Evolutionary conservation across 371 early-diverging fungal genomes (phyloP), one percentile per base, ranked within the genome.

Genomic region (Synchytrium microbalum): DNA sequence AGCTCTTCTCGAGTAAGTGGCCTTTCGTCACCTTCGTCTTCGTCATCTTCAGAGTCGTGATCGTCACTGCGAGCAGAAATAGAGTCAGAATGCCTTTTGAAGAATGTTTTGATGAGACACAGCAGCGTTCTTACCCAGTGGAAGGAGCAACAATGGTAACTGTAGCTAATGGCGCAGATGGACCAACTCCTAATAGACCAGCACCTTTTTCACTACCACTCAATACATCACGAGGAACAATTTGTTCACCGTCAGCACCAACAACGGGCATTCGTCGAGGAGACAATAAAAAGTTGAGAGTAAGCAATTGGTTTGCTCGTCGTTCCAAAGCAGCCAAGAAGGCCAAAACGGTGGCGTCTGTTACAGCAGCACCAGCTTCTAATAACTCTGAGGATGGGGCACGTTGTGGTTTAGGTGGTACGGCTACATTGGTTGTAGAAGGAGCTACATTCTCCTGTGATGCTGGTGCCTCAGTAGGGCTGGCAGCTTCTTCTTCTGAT

Each of bases 1-100:
- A 79, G 66, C 59, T 79, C 80, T 25, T 77, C 80, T 23, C 80
- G 64, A 8, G 77, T 79, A 31, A 79, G 62, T 14, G 80, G 80
- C 63, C 80, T 68, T 59, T 79, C 80, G 27, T 77, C 80, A 24
- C 77, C 80, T 16, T 79, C 80, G 19, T 75, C 71, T 13, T 69
- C 67, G 19, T 69, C 61, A 58, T 74, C 77, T 52, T 68, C 75
- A 16, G 73, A 70, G 62, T 79, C 77, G 59, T 79, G 80, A 60
- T 79, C 80, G 64, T 79, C 80, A 8, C 80, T 79, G 59, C 0
- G 8, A 23, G 38, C 46, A 38, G 19, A 23, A 23, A n/a, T 28
- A 59, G 10, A 28, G 54, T 30, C n/a, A 27, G 19, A 8, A 53
- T 16, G 3, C 26, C 52, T n/a, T 33, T 27, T 23, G 32, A n/a